These are phyloP conservation scores for Penicillium salamii DNA, from an alignment of 495 filamentous ascomycete species.

Conservation along the genomic window DNA sequence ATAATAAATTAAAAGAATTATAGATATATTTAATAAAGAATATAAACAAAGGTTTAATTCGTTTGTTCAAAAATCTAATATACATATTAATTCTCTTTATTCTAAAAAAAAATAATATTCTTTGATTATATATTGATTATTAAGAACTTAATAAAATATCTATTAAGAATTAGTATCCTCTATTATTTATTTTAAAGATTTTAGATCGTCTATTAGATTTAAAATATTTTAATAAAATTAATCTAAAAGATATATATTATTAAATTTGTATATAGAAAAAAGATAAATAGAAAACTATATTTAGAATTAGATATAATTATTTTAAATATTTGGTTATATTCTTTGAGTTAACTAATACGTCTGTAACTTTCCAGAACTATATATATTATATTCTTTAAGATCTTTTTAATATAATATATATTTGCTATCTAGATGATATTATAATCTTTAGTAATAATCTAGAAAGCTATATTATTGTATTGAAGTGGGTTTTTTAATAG, in stretches of 20 bases:
- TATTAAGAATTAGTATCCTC: neutral
- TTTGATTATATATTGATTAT: neutral
- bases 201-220: neutral
- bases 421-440: neutral
- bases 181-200: neutral
- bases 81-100: neutral
- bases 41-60: neutral
- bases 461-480: neutral
- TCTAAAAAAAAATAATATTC: neutral
- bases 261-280: neutral
- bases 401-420: neutral
- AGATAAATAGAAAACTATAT: neutral
- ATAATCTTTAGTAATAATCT: neutral
- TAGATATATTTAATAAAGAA: neutral
- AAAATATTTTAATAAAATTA: neutral
- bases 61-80: neutral
- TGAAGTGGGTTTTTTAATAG: neutral
- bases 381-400: neutral
- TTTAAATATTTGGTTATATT: constrained; percentile 1
- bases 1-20: no score
- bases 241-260: neutral
- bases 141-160: neutral
- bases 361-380: neutral
- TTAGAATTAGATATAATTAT: neutral
- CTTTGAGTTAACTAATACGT: neutral